Evolutionary conservation across 768 basidiomycete species (phyloP), one percentile per base, ranked within the genome.

Genomic region (Termitomyces bulborhizus): DNA sequence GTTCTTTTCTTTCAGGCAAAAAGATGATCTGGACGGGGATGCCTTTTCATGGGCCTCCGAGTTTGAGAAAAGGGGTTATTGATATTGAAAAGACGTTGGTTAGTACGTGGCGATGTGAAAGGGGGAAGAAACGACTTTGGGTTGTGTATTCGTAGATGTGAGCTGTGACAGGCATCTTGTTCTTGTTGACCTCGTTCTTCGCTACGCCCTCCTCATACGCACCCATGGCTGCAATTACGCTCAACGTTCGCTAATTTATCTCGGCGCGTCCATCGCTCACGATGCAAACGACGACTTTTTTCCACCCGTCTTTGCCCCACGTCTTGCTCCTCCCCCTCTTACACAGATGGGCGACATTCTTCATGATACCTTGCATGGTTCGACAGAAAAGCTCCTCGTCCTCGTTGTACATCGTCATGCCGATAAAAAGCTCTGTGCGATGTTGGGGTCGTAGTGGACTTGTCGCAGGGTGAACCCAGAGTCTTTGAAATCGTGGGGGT

Each of bases 331-430:
- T 76, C 44, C 88, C 87, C 21, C 95, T 77, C 60, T 86, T 90
- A 65, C 90, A 93, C 57, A 98, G 69, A 69, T 96, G 91, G 4
- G 85, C 86, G 43, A 98, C 79, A 62, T 98, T 98, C 79, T 90
- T 93, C 70, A 97, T 92, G 6, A 98, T 90, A 49, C 95, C 95
- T 64, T 96, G 90, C 90, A 98, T 94, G 0, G 95, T 92, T 40
- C 94, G 73, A 63, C 86, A 86, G 71, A 98, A 98, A 5, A 98
- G 76, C 63, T 86, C 82, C 67, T 96, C 93, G 62, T 91, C 84
- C 64, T 93, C 93, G 65, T 97, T 96, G 69, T 96, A 97, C 94
- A 98, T 97, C 13, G 95, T 98, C 83, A 98, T 88, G 42, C 96
- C 95, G 62, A 98, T 95, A 72, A 97, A 96, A 15, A 98, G 75